These are phyloP conservation scores for Tilletia caries DNA, from an alignment of 1,284 basidiomycete genomes.

Conservation along the genomic window DNA sequence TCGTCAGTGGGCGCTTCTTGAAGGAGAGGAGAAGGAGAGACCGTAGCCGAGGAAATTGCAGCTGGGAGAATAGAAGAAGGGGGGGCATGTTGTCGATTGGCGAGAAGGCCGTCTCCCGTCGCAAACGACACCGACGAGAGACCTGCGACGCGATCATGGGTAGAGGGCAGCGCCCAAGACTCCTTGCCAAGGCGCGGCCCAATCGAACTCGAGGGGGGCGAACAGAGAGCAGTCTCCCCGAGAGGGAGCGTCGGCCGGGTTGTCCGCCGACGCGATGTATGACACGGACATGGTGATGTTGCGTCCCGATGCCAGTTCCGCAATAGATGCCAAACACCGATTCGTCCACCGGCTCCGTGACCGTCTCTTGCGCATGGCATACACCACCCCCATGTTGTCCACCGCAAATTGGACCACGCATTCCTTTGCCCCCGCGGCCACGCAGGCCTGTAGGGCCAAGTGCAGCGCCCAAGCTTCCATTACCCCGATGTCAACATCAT, in stretches of 20 bases:
- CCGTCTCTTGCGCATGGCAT: neutral
- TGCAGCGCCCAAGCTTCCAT: neutral
- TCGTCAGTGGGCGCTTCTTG: too few species aligned
- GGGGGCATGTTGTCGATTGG: too few species aligned
- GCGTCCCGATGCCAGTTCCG: neutral
- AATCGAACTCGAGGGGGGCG: neutral
- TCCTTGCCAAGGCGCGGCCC: neutral
- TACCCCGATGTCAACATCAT: neutral
- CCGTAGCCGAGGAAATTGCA: too few species aligned
- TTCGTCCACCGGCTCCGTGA: neutral
- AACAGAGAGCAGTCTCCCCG: neutral
- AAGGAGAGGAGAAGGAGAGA: too few species aligned
- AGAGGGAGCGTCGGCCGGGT: neutral
- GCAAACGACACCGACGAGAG: too few species aligned
- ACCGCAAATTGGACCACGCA: neutral
- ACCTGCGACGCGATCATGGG: too few species aligned
- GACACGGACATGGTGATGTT: neutral
- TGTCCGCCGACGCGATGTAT: neutral
- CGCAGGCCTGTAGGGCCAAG: neutral
- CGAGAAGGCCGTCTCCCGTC: too few species aligned
- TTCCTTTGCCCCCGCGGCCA: neutral
- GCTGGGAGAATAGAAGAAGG: too few species aligned
- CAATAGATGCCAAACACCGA: neutral
- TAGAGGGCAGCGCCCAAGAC: neutral
- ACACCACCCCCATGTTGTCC: neutral